phyloP scores from a whole-genome alignment of 2,329 filamentous ascomycete genomes.

The Microcyclospora tardicrescens region DNA sequence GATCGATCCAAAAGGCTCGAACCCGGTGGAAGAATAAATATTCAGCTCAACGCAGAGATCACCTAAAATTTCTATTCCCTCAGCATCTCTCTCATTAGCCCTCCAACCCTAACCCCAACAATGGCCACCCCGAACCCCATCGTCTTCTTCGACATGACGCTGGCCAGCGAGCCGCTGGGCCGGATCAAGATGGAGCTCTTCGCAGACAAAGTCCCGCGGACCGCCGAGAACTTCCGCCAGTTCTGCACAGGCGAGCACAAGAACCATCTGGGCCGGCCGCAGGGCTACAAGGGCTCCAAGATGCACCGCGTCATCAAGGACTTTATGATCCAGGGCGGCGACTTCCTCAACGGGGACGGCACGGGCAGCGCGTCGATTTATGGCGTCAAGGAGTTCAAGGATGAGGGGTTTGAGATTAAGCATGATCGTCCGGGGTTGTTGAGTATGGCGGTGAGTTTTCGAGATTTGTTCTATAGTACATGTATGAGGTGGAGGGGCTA shows the following conservation, averaged over 20 bases:
- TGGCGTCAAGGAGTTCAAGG: constrained; percentile 68
- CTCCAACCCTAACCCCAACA: no score
- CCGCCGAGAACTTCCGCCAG: constrained; percentile 85
- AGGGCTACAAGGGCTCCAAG: constrained; percentile 89
- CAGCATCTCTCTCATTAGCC: no score
- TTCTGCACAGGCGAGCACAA: constrained; percentile 93
- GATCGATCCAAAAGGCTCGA: no score
- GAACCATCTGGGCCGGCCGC: constrained; percentile 59
- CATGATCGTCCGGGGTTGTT: constrained; percentile 71
- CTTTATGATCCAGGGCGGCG: constrained; percentile 96
- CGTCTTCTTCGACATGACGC: constrained; percentile 66
- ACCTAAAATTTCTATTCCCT: no score
- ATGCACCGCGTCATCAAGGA: constrained; percentile 92
- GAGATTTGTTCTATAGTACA: not conserved
- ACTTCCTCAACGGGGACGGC: constrained; percentile 88
- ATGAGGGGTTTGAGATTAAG: constrained; percentile 76
- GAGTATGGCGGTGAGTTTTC: constrained; percentile 71
- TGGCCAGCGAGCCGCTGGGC: constrained; percentile 75
- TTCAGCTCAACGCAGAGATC: no score
- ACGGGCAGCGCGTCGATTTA: constrained; percentile 80
- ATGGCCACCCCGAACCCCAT: constrained; percentile 29
- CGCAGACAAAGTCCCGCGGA: constrained; percentile 60
- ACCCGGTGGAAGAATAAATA: no score
- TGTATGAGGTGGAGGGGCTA: not conserved
- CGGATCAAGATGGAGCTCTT: constrained; percentile 87